Evolutionary conservation across 164 flowering plant genomes (phyloP).

Genomic region (Liquidambar formosana): DNA sequence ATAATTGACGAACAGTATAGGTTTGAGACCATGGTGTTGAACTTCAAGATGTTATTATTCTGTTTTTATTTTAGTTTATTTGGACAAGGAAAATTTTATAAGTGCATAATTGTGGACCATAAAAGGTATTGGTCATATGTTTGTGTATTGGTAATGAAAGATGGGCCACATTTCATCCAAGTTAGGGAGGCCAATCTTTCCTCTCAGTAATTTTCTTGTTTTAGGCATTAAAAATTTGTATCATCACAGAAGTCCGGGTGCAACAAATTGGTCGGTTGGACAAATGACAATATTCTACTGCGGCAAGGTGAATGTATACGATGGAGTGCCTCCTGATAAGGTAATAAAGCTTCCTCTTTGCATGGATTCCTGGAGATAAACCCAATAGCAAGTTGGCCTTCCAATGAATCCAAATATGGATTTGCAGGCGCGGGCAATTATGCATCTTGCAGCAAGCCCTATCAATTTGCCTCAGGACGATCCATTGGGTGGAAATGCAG

Average conservation of each 20-base stretch:
- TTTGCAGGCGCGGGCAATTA: slow-evolving; percentile 63
- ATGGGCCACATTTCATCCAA: no score
- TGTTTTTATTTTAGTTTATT: no score
- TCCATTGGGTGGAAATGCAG: slow-evolving; percentile 21
- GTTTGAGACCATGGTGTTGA: no score
- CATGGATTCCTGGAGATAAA: slow-evolving; percentile 16
- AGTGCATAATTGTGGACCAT: no score
- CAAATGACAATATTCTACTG: slow-evolving; percentile 86
- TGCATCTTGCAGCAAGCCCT: slow-evolving; percentile 73
- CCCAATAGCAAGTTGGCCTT: slow-evolving; percentile 14
- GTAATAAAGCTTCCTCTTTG: slow-evolving; percentile 36
- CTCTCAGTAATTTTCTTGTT: neutral
- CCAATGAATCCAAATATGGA: slow-evolving; percentile 19
- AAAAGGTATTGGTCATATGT: no score
- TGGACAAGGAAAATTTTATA: no score
- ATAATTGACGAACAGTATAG: no score
- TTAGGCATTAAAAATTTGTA: slow-evolving; percentile 5
- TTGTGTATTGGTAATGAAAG: no score
- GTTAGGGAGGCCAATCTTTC: no score
- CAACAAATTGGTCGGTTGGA: slow-evolving; percentile 27
- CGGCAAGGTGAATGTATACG: slow-evolving; percentile 85
- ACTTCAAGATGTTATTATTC: no score
- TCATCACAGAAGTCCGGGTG: slow-evolving; percentile 35
- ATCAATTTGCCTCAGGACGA: slow-evolving; percentile 35
- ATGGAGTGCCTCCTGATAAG: slow-evolving; percentile 65